Base-by-base conservation (phyloP, 1,284 basidiomycete genomes). In the Trametes hirsuta region DNA sequence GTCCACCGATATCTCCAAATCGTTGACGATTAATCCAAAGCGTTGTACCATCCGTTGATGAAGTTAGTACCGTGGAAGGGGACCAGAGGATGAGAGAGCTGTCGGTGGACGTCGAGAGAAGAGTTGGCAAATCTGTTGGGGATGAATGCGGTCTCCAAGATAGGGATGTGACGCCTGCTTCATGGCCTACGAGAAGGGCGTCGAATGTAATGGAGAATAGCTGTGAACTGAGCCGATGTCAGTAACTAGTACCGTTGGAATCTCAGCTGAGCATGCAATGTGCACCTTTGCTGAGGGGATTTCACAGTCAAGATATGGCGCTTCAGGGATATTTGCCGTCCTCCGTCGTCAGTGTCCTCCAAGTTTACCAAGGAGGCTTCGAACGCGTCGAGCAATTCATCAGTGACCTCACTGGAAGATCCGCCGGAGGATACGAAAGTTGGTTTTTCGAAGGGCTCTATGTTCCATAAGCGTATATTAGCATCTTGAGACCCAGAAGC, bases 51-150 rank as follows among this genome's bases (percentile, higher is more conserved):
- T 81, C 77, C 6, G 77, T 72, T 0, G 77, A 66, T 11, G 75
- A 77, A 69, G 68, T 66, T 15, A 79, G 64, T 2, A 85, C 72
- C 3, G 81, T 74, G 1, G 90, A 86, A 1, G 93, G 93, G 1
- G 90, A 88, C 95, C 95, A 98, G 49, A 97, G 76, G 62, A 97
- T 96, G 39, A 97, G 73, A 12, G 95, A 97, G 39, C 95, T 95
- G 75, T 98, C 95, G 0, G 91, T 89, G 0, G 96, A 96, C 2
- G 93, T 90, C 12, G 94, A 95, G 10, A 97, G 80, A 4, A 98
- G 81, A 0, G 85, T 86, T 0, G 86, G 78, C 2, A 62, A 64
- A 10, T 74, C 60, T 22, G 66, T 65, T 1, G 64, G 63, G 6
- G 58, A 55, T 5, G 35, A 52, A 24, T 69, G 66, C 1, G 88